Percentiles rank a stretch among this genome's conserved stretches.
phyloP scores from a whole-genome alignment of 2,329 filamentous ascomycete species.

The Gnomoniopsis smithogilvyi region DNA sequence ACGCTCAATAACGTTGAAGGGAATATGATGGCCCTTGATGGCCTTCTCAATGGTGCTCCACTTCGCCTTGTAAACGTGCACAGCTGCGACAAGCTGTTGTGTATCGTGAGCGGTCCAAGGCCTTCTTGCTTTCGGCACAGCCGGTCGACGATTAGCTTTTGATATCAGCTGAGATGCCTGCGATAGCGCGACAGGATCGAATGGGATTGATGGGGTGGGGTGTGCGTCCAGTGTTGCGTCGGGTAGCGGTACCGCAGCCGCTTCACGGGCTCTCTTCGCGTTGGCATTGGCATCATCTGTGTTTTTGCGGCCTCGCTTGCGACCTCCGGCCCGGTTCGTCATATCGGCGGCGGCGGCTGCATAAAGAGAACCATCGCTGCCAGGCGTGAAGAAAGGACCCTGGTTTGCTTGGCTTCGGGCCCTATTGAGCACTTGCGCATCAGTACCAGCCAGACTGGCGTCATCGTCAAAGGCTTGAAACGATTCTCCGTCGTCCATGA shows the following conservation, averaged over 20 bases:
- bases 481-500: neutral
- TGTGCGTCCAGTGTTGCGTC: neutral
- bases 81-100: slow-evolving; percentile 37
- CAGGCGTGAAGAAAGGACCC: slow-evolving; percentile 1
- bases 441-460: slow-evolving; percentile 4
- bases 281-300: slow-evolving; percentile 1
- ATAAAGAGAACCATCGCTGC: slow-evolving; percentile 9
- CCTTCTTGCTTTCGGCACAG: slow-evolving; percentile 30
- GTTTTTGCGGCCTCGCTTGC: slow-evolving; percentile 14
- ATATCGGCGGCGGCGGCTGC: neutral
- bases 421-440: slow-evolving; percentile 4
- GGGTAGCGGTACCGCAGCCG: slow-evolving; percentile 11
- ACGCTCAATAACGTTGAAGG: slow-evolving; percentile 39
- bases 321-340: neutral
- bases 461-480: neutral
- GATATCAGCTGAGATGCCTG: slow-evolving; percentile 24
- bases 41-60: slow-evolving; percentile 36
- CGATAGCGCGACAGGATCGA: slow-evolving; percentile 25
- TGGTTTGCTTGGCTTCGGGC: slow-evolving; percentile 5
- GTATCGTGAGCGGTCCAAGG: slow-evolving; percentile 43
- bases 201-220: neutral
- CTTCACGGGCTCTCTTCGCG: slow-evolving; percentile 12
- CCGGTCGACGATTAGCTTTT: slow-evolving; percentile 27
- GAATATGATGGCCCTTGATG: slow-evolving; percentile 25
- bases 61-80: slow-evolving; percentile 34